Base-by-base conservation (phyloP, 305 asterid species). In the Rubia balearica region DNA sequence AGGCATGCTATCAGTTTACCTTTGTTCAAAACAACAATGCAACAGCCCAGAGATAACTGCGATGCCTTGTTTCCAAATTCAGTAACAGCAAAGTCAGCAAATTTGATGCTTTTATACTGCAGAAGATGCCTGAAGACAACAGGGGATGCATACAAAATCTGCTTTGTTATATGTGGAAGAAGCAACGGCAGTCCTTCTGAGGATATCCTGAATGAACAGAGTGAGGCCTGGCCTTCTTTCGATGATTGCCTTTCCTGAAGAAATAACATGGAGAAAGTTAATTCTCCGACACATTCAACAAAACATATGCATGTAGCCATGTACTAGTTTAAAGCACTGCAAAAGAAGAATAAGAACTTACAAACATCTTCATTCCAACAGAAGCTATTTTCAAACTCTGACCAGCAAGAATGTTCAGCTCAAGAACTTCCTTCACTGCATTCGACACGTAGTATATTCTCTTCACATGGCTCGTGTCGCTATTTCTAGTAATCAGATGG, bases 371-470 rank as follows among this genome's bases (percentile, higher is more conserved):
- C 69, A 94, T 84, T 57, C 97, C 98, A 75, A 91, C 95, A 7
- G 98, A 83, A 78, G 98, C 96, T 48, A 94, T 94, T 87, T 94
- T 94, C 46, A 94, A 97, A 79, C 84, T 92, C 88, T 91, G 92
- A 71, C 96, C 96, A 27, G 90, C 77, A 41, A 80, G 81, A 67
- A 88, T 77, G 85, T 94, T 94, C 84, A 94, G 81, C 76, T 91
- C 89, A 65, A 94, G 95, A 77, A 83, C 87, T 69, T 85, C 88
- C 82, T 94, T 91, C 77, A 93, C 97, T 59, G 95, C 86, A 70
- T 80, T 75, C 2, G 98, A 88, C 30, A 94, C 74, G 73, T 94
- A 86, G 76, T 94, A 94, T 67, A 94, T 82, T 83, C 98, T 84
- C 83, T 94, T 94, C 70, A 87, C 96, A 76, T 85, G 92, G 81